Evolutionary conservation across 2,329 filamentous ascomycete genomes (phyloP).

Genomic region (Phaeosphaeriaceae sp.): DNA sequence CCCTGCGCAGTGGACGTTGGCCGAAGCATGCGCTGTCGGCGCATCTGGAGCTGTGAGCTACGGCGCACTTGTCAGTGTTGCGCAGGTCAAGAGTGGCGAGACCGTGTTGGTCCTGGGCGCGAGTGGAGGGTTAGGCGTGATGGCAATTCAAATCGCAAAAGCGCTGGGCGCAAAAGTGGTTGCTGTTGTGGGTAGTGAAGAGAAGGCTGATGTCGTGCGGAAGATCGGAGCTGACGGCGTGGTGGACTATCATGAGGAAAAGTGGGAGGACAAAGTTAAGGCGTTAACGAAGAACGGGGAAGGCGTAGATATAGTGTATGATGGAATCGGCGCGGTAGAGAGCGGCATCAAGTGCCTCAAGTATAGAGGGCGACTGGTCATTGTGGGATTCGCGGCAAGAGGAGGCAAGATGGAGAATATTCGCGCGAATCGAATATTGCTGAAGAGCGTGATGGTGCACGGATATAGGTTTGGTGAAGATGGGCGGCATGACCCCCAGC

Average conservation of each 20-base stretch:
- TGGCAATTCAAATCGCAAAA: conserved; percentile 64
- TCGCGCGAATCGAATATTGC: conserved; percentile 27
- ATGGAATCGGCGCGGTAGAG: conserved; percentile 64
- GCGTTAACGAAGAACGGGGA: conserved; percentile 54
- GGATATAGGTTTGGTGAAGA: conserved; percentile 62
- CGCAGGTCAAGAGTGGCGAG: conserved; percentile 54
- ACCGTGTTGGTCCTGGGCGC: conserved; percentile 64
- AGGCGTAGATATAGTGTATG: conserved; percentile 65
- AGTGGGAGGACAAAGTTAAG: conserved; percentile 62
- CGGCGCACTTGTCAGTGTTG: conserved; percentile 56
- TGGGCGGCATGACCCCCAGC: conserved; percentile 56
- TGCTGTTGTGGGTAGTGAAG: conserved; percentile 57
- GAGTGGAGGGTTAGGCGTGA: conserved; percentile 62
- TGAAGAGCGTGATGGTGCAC: conserved; percentile 32
- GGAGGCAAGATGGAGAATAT: conserved; percentile 59
- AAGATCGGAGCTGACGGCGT: conserved; percentile 51
- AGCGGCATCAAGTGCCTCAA: conserved; percentile 62
- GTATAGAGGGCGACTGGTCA: conserved; percentile 61
- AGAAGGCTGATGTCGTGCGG: conserved; percentile 54
- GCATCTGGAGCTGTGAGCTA: conserved; percentile 63
- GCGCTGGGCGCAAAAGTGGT: conserved; percentile 62
- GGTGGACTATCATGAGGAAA: conserved; percentile 50
- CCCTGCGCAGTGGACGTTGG: conserved; percentile 55
- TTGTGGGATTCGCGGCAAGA: conserved; percentile 66
- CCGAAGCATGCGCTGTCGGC: conserved; percentile 61